A percentile compares a stretch with the other conserved stretches of the same genome.
Conservation (phyloP, 1,139 yeast genomes). For the Geotrichum europaeum region DNA sequence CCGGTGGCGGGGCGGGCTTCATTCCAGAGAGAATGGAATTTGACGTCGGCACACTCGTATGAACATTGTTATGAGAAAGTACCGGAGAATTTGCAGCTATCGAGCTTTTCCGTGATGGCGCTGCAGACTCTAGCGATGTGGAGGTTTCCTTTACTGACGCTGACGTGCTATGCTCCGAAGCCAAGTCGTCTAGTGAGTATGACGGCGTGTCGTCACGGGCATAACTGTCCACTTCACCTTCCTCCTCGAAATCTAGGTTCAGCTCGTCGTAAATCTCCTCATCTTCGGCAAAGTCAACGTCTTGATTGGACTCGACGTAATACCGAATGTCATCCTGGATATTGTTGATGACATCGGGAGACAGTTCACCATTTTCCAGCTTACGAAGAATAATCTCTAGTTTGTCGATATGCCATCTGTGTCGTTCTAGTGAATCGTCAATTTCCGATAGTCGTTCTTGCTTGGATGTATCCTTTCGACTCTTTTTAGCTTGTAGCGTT, state of each 20-base stretch:
- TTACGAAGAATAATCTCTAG: conserved; percentile 73
- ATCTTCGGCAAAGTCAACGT: conserved; percentile 93
- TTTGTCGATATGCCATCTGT: conserved; percentile 69
- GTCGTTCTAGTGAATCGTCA: conserved; percentile 64
- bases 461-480: conserved; percentile 52
- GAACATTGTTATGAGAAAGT: conserved; percentile 14
- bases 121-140: background rate
- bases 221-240: conserved; percentile 40
- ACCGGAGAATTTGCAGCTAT: conserved; percentile 23
- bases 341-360: conserved; percentile 72
- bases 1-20: conserved; percentile 68
- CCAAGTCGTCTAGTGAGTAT: conserved; percentile 35
- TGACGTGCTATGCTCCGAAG: conserved; percentile 30
- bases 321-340: conserved; percentile 88
- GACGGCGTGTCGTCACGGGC: conserved; percentile 29
- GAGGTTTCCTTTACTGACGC: conserved; percentile 5
- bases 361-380: conserved; percentile 77
- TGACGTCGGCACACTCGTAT: conserved; percentile 19
- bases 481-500: conserved; percentile 49
- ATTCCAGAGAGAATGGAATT: conserved; percentile 24
- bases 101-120: conserved; percentile 16
- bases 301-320: conserved; percentile 92
- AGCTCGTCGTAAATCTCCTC: conserved; percentile 89
- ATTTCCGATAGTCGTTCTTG: conserved; percentile 54
- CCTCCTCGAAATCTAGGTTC: conserved; percentile 62